Conservation (phyloP, 768 basidiomycete genomes). For the Candolleomyces eurysporus region DNA sequence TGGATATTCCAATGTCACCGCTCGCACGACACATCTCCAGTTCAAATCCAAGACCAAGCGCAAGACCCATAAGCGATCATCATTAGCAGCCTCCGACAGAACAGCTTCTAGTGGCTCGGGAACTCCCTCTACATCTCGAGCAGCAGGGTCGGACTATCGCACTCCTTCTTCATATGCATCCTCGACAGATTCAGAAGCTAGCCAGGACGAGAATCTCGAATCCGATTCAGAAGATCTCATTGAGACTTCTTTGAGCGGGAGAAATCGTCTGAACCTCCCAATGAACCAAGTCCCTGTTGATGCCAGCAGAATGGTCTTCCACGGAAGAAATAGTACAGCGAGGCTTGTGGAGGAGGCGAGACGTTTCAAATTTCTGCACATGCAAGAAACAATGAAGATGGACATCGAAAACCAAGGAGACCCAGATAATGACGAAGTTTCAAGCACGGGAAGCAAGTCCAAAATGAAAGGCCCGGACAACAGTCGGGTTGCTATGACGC, state of each 20-base stretch:
- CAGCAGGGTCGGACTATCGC: neutral
- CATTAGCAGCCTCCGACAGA: neutral
- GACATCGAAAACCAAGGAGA: neutral
- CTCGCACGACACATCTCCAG: constrained; percentile 29
- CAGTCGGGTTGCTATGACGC: constrained; percentile 17
- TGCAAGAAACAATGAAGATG: constrained; percentile 30
- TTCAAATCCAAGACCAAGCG: constrained; percentile 15
- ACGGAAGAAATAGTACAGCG: constrained; percentile 60
- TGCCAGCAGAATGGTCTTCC: constrained; percentile 51
- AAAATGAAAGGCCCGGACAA: constrained; percentile 19
- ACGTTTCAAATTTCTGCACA: constrained; percentile 50
- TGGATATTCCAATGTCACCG: constrained; percentile 2
- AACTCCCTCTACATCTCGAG: neutral
- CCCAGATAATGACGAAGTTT: constrained; percentile 12
- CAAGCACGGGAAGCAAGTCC: neutral
- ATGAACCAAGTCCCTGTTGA: constrained; percentile 27
- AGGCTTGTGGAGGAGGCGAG: constrained; percentile 54
- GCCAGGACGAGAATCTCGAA: constrained; percentile 23
- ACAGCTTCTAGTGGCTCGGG: neutral
- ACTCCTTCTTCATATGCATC: constrained; percentile 6
- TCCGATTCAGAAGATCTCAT: constrained; percentile 35
- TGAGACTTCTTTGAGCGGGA: constrained; percentile 31
- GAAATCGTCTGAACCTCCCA: constrained; percentile 33
- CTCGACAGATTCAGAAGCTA: constrained; percentile 14
- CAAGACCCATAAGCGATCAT: neutral